A percentile compares a stretch with the other conserved stretches of the same genome.
Evolutionary conservation across 371 early-diverging fungal genomes (phyloP).

Genomic region (Umbelopsis sp.): DNA sequence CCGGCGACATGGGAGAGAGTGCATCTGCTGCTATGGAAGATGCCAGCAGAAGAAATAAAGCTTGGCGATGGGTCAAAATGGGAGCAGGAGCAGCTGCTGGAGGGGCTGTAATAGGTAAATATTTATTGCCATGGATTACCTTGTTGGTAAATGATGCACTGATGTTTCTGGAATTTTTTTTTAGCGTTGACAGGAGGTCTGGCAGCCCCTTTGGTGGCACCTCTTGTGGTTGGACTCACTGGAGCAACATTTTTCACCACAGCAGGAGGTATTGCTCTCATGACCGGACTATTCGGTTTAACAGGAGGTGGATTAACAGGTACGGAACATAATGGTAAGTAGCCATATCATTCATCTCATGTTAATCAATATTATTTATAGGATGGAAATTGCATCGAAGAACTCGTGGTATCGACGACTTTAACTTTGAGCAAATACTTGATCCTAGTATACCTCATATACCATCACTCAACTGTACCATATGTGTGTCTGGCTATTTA

Average conservation of each 20-base stretch:
- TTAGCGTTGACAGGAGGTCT: conserved; percentile 66
- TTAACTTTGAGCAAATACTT: conserved; percentile 61
- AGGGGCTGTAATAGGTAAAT: conserved; percentile 65
- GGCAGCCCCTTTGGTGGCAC: conserved; percentile 68
- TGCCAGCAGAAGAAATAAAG: conserved; percentile 53
- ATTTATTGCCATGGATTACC: too few relatives aligned
- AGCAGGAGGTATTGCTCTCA: conserved; percentile 62
- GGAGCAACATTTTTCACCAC: conserved; percentile 66
- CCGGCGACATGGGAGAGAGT: conserved; percentile 33
- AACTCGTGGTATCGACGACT: conserved; percentile 55
- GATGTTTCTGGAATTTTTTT: neutral
- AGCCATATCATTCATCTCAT: neutral
- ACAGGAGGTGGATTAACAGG: conserved; percentile 68
- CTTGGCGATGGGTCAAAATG: conserved; percentile 61
- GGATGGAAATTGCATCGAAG: conserved; percentile 60
- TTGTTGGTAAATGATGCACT: neutral
- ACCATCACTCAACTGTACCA: conserved; percentile 62
- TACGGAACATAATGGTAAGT: conserved; percentile 12
- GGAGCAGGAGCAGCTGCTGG: conserved; percentile 65
- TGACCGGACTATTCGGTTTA: conserved; percentile 68
- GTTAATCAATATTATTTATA: conserved; percentile 8
- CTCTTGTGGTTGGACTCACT: conserved; percentile 56
- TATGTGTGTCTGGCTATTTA: conserved; percentile 67
- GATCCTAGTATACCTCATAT: conserved; percentile 58
- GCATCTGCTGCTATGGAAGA: conserved; percentile 55